phyloP scores from a whole-genome alignment of 73 alveolate species.

The Tetrahymena elliotti region DNA sequence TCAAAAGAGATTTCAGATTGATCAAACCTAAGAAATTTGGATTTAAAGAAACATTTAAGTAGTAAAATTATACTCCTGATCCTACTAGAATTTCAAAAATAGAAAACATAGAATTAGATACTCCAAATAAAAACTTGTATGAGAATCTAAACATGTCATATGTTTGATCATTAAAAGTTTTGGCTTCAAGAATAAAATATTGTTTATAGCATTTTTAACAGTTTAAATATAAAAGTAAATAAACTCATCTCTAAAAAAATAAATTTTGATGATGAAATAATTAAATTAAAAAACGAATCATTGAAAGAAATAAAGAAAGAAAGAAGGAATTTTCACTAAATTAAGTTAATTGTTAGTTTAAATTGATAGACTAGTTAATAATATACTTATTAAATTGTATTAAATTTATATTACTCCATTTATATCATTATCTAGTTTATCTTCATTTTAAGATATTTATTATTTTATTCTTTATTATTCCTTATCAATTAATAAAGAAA shows the following conservation, averaged over 20 bases:
- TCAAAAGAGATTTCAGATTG: conserved; percentile 29
- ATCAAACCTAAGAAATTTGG: conserved; percentile 43
- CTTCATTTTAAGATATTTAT: too few relatives aligned
- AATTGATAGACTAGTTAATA: neutral
- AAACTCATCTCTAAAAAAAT: neutral
- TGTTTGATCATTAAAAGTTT: neutral
- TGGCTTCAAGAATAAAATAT: too few relatives aligned
- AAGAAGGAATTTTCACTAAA: neutral
- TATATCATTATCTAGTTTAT: neutral
- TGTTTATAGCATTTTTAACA: neutral
- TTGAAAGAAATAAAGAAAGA: too few relatives aligned
- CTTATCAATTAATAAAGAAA: too few relatives aligned
- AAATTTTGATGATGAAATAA: neutral
- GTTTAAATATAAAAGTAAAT: too few relatives aligned
- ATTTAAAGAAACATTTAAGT: neutral
- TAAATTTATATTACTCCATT: neutral
- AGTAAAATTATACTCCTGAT: neutral
- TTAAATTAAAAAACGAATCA: too few relatives aligned
- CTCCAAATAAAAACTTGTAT: neutral
- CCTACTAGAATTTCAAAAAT: neutral
- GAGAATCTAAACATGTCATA: neutral
- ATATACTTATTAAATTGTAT: neutral
- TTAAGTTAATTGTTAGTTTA: too few relatives aligned
- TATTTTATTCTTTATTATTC: too few relatives aligned
- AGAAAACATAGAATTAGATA: neutral